Base-by-base conservation (phyloP, 2,329 filamentous ascomycete genomes). In the Fusarium beomiforme region DNA sequence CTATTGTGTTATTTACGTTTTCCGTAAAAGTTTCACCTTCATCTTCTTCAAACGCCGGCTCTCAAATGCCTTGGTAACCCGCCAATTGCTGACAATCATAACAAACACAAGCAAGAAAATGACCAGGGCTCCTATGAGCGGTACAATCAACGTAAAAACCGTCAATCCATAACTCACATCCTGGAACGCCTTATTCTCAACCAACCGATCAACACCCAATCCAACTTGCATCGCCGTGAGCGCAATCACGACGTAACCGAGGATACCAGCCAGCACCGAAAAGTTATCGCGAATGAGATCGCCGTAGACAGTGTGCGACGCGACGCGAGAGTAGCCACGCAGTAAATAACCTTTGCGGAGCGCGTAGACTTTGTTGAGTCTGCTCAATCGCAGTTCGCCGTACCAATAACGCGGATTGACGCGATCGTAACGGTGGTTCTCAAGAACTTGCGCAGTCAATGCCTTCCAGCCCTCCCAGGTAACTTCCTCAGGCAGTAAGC, bases 321-420 rank as follows among this genome's bases (percentile, higher is more conserved):
- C 69, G 17, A 72, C 69, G 36, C 59, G 64, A 1, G 69, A 71
- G 55, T 71, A 71, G 12, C 69, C 69, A 10, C 69, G 69, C 6
- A 71, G 34, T 2, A 71, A 3, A 13, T 43, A 66, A 3, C 69
- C 69, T 16, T 71, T 71, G 4, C 69, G 50, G 31, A 71, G 59
- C 9, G 47, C 43, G 34, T 71, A 71, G 31, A 71, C 29, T n/a
- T 71, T 71, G 75, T 87, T 81, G 49, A 83, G 76, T 0, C 81
- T 79, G 57, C 77, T 75, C 19, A 83, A 67, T 7, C 82, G 79
- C 16, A 86, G 79, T 75, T 86, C 83, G 21, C 81, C 83, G 57
- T 81, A 82, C 47, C 73, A 55, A 65, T 83, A 86, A 3, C 82
- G 82, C 39, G 44, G 63, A 60, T 84, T 74, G 36, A 83, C 71